Percentiles rank a stretch among this genome's conserved stretches.
Conservation (phyloP, 306 rosid genomes). For the Aeschynomene evenia region DNA sequence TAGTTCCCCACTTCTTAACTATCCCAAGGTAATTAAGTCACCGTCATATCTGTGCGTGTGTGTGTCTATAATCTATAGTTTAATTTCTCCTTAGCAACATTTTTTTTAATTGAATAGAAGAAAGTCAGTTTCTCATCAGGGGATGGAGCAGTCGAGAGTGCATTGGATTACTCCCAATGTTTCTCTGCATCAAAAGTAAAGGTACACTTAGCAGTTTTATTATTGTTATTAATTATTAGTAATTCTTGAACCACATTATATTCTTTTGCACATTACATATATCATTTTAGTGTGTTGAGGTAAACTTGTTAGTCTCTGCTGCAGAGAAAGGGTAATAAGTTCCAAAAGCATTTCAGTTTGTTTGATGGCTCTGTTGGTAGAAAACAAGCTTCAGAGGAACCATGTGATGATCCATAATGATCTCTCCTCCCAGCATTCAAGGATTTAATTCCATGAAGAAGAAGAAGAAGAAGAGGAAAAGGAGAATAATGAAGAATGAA, state of each 20-base stretch:
- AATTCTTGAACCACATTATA: background rate
- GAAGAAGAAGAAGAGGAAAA: too few species aligned
- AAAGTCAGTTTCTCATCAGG: constrained; percentile 39
- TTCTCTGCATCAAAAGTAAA: constrained; percentile 60
- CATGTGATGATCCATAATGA: constrained; percentile 49
- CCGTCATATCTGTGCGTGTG: background rate
- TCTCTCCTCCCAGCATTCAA: background rate
- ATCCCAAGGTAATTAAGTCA: constrained; percentile 45
- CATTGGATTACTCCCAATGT: constrained; percentile 49
- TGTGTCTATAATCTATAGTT: background rate
- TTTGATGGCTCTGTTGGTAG: constrained; percentile 43
- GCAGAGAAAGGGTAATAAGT: constrained; percentile 54
- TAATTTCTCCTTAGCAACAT: background rate
- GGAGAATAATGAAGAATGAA: constrained; percentile 46
- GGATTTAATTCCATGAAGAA: constrained; percentile 32
- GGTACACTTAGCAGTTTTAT: constrained; percentile 39
- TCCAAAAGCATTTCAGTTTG: constrained; percentile 51
- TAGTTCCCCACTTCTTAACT: constrained; percentile 58
- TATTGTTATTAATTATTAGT: too few species aligned
- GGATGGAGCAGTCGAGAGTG: constrained; percentile 53
- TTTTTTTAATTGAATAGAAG: constrained; percentile 38
- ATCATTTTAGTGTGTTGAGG: constrained; percentile 14
- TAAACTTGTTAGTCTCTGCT: constrained; percentile 15
- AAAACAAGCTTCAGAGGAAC: constrained; percentile 51
- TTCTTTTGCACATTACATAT: background rate